Evolutionary conservation across 2,329 filamentous ascomycete genomes (phyloP).

Genomic region (Ophiostoma pallidulum): DNA sequence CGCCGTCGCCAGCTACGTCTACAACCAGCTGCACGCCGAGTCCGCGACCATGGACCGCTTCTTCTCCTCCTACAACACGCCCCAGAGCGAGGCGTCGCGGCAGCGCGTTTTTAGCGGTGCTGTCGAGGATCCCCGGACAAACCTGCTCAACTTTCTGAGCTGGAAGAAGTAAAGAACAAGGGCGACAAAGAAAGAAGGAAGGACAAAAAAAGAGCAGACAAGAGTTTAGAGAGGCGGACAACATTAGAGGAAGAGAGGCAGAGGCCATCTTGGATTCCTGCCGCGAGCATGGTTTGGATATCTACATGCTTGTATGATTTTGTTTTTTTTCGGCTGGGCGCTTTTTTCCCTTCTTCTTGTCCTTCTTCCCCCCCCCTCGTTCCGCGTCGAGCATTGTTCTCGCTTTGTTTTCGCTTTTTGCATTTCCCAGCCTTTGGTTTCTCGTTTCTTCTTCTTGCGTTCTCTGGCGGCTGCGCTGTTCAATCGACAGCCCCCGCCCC

Average conservation of each 20-base stretch:
- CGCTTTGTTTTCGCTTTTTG: neutral
- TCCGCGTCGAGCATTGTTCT: too few relatives aligned
- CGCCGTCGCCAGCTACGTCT: conserved; percentile 26
- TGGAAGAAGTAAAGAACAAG: conserved; percentile 17
- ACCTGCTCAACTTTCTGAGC: conserved; percentile 27
- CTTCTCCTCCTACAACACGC: conserved; percentile 29
- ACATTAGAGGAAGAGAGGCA: too few relatives aligned
- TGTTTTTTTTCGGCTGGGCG: neutral
- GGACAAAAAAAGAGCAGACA: neutral
- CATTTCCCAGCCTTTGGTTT: neutral
- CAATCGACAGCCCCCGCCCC: too few relatives aligned
- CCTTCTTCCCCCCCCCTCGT: too few relatives aligned
- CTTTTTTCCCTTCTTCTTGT: neutral
- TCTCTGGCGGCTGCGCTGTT: neutral
- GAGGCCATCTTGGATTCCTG: too few relatives aligned
- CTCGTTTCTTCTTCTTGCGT: neutral
- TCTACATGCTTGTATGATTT: too few relatives aligned
- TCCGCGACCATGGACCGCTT: conserved; percentile 29
- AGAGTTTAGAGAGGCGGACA: too few relatives aligned
- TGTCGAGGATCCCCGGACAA: conserved; percentile 26
- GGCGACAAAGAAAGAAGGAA: neutral
- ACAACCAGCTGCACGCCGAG: conserved; percentile 24
- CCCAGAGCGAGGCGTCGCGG: conserved; percentile 28
- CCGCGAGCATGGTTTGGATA: too few relatives aligned
- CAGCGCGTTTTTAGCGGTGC: conserved; percentile 25